phyloP scores from a whole-genome alignment of 179 eudicot genomes.

The Heliamphora pulchella region DNA sequence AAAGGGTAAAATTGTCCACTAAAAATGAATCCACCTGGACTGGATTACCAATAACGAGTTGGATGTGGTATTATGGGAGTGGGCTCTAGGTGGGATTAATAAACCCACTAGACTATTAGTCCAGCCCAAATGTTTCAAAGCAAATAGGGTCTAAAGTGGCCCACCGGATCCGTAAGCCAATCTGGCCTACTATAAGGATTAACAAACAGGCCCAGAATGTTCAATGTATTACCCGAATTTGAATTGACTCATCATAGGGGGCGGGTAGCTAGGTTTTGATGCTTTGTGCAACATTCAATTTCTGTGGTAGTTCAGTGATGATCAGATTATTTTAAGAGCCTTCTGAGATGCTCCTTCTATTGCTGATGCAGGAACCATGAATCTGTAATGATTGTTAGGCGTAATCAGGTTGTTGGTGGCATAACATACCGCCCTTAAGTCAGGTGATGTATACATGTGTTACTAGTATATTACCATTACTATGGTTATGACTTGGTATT shows the following conservation, averaged over 20 bases:
- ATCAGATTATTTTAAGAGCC: not conserved
- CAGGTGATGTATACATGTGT: conserved; percentile 34
- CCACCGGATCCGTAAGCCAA: no score
- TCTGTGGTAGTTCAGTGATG: not conserved
- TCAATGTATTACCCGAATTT: not conserved
- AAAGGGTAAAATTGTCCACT: no score
- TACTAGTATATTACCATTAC: not conserved
- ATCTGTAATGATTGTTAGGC: conserved; percentile 83
- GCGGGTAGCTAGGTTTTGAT: conserved; percentile 1
- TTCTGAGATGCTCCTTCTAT: conserved; percentile 3
- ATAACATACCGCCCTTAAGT: conserved; percentile 91
- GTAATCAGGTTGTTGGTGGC: conserved; percentile 77
- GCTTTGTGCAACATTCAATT: conserved; percentile 3
- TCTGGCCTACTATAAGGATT: no score
- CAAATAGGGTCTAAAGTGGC: no score
- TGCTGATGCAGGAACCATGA: conserved; percentile 70
- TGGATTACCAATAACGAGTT: no score
- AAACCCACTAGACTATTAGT: no score
- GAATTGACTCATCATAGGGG: conserved; percentile 6
- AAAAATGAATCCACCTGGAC: no score
- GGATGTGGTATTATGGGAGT: no score
- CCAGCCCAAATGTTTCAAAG: no score
- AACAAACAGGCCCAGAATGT: not conserved
- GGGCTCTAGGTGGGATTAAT: no score
- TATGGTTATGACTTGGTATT: not conserved